Conservation (phyloP, 2,329 filamentous ascomycete species). For the Gnomoniopsis sp. region DNA sequence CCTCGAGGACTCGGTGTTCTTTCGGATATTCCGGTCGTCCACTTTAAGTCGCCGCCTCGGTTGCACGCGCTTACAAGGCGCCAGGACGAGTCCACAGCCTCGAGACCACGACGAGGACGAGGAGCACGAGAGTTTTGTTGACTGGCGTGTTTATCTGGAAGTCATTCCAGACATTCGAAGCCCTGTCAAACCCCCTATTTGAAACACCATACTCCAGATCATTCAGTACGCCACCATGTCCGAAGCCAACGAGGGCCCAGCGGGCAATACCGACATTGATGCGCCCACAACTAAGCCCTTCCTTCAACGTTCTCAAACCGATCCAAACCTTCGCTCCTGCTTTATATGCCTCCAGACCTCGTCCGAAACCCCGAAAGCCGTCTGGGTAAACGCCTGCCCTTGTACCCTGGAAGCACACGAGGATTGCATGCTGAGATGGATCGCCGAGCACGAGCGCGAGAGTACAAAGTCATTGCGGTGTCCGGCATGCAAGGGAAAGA, state of each 20-base stretch:
- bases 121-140: background rate
- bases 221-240: constrained; percentile 1
- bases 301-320: constrained; percentile 15
- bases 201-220: background rate
- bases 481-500: constrained; percentile 83
- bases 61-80: background rate
- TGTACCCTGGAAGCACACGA: constrained; percentile 92
- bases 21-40: background rate
- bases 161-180: background rate
- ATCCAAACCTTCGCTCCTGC: constrained; percentile 41
- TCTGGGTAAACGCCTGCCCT: constrained; percentile 85
- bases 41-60: background rate
- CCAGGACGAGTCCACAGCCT: background rate
- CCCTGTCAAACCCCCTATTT: background rate
- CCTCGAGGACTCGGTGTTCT: background rate
- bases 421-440: constrained; percentile 84
- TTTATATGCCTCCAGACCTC: constrained; percentile 63
- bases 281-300: background rate
- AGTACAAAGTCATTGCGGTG: constrained; percentile 68
- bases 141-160: background rate
- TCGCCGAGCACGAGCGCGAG: constrained; percentile 78
- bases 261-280: background rate
- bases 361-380: constrained; percentile 41
- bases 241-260: background rate
- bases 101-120: background rate